Conservation (phyloP, 2,329 filamentous ascomycete genomes). For the Stachybotrys chlorohalonatus region DNA sequence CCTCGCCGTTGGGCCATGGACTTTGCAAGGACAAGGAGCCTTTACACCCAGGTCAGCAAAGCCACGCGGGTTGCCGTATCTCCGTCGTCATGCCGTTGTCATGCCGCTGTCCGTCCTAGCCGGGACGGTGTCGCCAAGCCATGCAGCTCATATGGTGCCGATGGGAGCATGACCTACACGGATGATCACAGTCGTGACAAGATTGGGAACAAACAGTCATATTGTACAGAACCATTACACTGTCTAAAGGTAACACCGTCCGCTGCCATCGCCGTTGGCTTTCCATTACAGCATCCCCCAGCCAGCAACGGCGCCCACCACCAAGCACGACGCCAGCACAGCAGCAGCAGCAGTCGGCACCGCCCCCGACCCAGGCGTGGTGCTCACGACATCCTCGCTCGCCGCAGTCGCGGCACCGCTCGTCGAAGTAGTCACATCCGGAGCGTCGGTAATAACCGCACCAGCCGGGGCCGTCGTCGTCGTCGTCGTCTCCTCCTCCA, state of each 20-base stretch:
- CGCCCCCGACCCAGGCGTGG: conserved; percentile 11
- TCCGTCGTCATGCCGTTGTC: too few species aligned
- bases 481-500: conserved; percentile 3
- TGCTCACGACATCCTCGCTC: neutral
- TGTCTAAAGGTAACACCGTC: neutral
- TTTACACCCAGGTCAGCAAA: too few species aligned
- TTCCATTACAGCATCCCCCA: conserved; percentile 14
- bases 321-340: conserved; percentile 10
- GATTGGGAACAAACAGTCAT: too few species aligned
- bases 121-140: too few species aligned
- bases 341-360: conserved; percentile 15
- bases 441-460: conserved; percentile 4
- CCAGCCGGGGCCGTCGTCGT: conserved; percentile 5
- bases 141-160: too few species aligned
- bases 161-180: too few species aligned
- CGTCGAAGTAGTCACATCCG: conserved; percentile 2
- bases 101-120: too few species aligned
- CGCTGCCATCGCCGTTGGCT: neutral
- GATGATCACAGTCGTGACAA: too few species aligned
- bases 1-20: too few species aligned
- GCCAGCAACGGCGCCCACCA: conserved; percentile 18
- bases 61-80: too few species aligned
- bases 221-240: too few species aligned
- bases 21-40: too few species aligned
- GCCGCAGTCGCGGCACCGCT: conserved; percentile 6